Evolutionary conservation across 176 grass and related monocot species (phyloP).

Genomic region (Thalia dealbata): DNA sequence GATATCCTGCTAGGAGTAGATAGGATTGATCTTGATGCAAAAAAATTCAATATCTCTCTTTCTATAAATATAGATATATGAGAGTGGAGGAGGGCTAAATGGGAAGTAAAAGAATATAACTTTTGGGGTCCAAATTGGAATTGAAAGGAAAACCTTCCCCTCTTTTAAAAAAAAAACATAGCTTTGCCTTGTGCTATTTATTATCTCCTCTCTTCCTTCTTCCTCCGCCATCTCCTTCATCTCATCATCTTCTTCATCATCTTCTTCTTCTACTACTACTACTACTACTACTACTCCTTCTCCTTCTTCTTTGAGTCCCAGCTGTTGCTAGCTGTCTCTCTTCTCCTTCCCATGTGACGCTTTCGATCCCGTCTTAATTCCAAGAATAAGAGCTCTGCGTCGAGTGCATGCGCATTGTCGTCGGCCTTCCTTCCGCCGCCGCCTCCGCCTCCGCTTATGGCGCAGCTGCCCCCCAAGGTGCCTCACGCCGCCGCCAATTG

Average conservation of each 20-base stretch:
- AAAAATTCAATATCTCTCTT: too few species aligned
- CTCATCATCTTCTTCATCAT: not conserved
- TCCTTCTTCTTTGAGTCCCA: not conserved
- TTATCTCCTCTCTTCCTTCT: not conserved
- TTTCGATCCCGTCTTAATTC: constrained; percentile 20
- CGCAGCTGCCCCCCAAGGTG: constrained; percentile 3
- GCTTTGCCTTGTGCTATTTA: too few species aligned
- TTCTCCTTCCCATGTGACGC: constrained; percentile 46
- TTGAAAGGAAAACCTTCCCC: too few species aligned
- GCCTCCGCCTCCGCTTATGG: constrained; percentile 6
- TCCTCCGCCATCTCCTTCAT: not conserved
- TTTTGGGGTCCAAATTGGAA: too few species aligned
- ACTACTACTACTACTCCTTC: not conserved
- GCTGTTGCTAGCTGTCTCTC: constrained; percentile 70
- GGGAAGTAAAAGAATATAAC: too few species aligned
- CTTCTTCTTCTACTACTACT: constrained; percentile 1
- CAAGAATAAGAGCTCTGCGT: constrained; percentile 11
- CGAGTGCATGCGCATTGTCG: too few species aligned
- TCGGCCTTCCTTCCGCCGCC: too few species aligned
- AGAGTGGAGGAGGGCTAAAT: too few species aligned
- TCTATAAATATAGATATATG: too few species aligned
- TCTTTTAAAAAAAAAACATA: too few species aligned
- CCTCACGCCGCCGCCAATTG: constrained; percentile 19
- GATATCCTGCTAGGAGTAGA: too few species aligned
- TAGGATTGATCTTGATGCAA: too few species aligned